Evolutionary conservation across 2,329 filamentous ascomycete species (phyloP).

Genomic region (Aspergillus jensenii): DNA sequence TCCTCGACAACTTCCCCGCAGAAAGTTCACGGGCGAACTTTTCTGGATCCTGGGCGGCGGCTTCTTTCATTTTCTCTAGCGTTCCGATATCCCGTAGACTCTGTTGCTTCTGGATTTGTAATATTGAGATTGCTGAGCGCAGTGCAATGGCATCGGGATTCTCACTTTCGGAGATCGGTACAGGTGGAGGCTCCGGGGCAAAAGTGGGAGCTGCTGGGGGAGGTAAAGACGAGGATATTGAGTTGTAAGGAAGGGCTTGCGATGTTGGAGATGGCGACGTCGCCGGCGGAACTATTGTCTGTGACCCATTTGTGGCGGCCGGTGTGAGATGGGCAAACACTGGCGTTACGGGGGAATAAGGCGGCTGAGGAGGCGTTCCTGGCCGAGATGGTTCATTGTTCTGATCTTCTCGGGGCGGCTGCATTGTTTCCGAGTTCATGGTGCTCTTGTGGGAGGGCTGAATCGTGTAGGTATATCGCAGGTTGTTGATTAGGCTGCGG

Average conservation of each 20-base stretch:
- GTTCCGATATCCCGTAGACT: constrained; percentile 72
- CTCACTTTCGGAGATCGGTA: constrained; percentile 48
- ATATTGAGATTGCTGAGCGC: constrained; percentile 77
- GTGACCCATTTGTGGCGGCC: constrained; percentile 20
- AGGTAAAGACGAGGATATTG: constrained; percentile 14
- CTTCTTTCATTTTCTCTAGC: constrained; percentile 68
- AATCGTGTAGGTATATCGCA: neutral
- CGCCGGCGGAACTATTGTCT: constrained; percentile 33
- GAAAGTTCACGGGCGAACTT: constrained; percentile 69
- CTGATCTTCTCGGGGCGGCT: constrained; percentile 21
- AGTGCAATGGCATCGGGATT: constrained; percentile 89
- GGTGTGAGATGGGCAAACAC: constrained; percentile 40
- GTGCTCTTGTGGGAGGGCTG: neutral
- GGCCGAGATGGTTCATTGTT: constrained; percentile 23
- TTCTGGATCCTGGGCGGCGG: constrained; percentile 69
- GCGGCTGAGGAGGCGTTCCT: constrained; percentile 44
- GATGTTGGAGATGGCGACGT: constrained; percentile 30
- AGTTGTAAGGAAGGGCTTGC: constrained; percentile 7
- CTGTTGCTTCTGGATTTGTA: constrained; percentile 81
- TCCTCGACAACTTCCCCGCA: constrained; percentile 57
- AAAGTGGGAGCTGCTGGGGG: constrained; percentile 27
- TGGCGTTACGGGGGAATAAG: constrained; percentile 49
- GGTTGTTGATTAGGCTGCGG: neutral
- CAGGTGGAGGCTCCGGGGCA: constrained; percentile 38
- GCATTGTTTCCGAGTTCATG: constrained; percentile 19